Percentiles rank a stretch among this genome's conserved stretches.
Evolutionary conservation across 2,329 filamentous ascomycete genomes (phyloP).

Genomic region (Aspergillus piperis): DNA sequence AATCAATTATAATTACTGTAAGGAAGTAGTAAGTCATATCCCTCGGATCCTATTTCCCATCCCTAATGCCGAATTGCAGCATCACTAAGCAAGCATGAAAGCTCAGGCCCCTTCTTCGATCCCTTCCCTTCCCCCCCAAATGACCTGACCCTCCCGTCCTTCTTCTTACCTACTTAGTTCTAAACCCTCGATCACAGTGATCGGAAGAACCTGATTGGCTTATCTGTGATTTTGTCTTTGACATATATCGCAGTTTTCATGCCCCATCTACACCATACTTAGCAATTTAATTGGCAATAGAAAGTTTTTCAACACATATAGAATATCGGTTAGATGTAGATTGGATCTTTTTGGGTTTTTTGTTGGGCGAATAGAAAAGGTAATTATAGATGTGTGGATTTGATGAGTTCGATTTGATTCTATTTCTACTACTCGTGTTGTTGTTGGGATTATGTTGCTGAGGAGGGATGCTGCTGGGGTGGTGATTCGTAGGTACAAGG

Average conservation of each 20-base stretch:
- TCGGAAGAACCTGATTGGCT: neutral
- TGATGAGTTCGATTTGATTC: neutral
- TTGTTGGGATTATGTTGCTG: neutral
- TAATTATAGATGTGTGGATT: neutral
- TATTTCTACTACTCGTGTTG: neutral
- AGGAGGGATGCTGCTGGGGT: neutral
- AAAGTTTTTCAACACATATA: neutral
- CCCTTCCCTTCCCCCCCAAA: neutral
- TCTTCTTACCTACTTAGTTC: too few relatives aligned
- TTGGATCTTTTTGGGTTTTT: neutral
- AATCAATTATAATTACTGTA: too few relatives aligned
- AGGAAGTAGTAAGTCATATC: too few relatives aligned
- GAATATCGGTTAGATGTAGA: neutral
- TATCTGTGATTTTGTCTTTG: neutral
- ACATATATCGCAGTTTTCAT: too few relatives aligned
- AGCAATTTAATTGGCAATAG: too few relatives aligned
- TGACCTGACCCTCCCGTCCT: too few relatives aligned
- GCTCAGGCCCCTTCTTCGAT: neutral
- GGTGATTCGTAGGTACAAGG: too few relatives aligned
- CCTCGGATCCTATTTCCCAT: too few relatives aligned
- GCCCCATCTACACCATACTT: too few relatives aligned
- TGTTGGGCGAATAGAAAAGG: neutral
- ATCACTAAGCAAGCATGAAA: too few relatives aligned
- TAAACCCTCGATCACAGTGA: neutral
- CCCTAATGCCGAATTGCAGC: too few relatives aligned